Evolutionary conservation across 1,284 basidiomycete genomes (phyloP).

Genomic region (Ganoderma sinense): DNA sequence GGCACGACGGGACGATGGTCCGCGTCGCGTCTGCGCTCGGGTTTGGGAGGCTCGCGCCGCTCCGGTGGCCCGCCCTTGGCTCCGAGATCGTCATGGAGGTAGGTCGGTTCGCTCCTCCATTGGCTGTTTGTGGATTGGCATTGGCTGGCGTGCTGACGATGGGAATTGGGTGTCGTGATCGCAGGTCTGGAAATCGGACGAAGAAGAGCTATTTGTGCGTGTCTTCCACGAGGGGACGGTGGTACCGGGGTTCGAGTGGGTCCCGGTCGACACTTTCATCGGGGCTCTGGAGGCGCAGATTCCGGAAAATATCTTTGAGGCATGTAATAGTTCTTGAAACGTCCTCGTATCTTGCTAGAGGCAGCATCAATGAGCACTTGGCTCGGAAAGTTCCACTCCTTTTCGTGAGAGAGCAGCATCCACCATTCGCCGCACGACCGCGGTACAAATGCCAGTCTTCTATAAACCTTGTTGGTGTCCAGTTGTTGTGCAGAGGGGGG

Average conservation of each 20-base stretch:
- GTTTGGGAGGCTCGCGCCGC: conserved; percentile 43
- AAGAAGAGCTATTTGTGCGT: conserved; percentile 47
- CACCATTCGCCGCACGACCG: too few relatives aligned
- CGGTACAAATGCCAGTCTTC: too few relatives aligned
- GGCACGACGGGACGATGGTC: conserved; percentile 60
- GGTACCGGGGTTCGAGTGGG: conserved; percentile 49
- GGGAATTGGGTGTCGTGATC: not conserved
- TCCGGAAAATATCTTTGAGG: conserved; percentile 45
- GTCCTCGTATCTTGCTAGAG: not conserved
- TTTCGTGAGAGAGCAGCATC: too few relatives aligned
- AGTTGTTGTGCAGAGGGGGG: too few relatives aligned
- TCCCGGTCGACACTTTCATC: conserved; percentile 47
- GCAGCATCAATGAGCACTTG: not conserved
- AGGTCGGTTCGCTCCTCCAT: conserved; percentile 42
- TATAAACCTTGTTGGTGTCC: too few relatives aligned
- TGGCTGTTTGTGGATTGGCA: not conserved
- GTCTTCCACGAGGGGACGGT: conserved; percentile 55
- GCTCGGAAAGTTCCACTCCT: not conserved
- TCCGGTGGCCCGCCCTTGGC: conserved; percentile 61
- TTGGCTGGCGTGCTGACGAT: not conserved
- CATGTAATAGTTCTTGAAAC: conserved; percentile 30
- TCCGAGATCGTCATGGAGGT: conserved; percentile 61
- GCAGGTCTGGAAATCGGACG: conserved; percentile 51
- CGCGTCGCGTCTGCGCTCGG: conserved; percentile 56
- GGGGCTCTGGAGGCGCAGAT: conserved; percentile 45